phyloP scores from a whole-genome alignment of 768 basidiomycete species.

The Lepiota brunneoincarnata region DNA sequence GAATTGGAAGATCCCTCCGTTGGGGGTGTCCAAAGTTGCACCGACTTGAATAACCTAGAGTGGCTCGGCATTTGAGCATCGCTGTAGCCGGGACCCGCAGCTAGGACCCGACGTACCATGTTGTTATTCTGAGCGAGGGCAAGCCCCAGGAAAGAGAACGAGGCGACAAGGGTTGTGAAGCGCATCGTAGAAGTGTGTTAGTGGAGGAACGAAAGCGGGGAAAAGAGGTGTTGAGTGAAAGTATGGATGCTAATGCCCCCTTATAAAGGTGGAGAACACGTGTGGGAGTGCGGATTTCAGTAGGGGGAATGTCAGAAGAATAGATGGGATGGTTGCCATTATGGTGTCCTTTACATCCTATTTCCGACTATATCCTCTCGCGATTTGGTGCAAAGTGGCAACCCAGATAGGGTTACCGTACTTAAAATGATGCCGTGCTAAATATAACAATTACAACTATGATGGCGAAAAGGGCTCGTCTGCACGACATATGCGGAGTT shows the following conservation, averaged over 20 bases:
- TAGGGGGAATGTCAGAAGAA: neutral
- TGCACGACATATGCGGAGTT: too few species aligned
- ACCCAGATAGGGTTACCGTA: too few species aligned
- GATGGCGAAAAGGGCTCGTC: too few species aligned
- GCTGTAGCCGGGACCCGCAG: neutral
- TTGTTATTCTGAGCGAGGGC: constrained; percentile 9
- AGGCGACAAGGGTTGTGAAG: neutral
- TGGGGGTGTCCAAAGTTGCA: constrained; percentile 15
- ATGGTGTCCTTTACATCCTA: too few species aligned
- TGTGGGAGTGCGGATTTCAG: neutral
- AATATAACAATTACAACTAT: too few species aligned
- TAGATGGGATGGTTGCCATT: neutral
- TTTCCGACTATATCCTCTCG: too few species aligned
- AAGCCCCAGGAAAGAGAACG: constrained; percentile 5
- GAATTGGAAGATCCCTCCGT: constrained; percentile 43
- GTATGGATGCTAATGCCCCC: too few species aligned
- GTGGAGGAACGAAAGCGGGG: too few species aligned
- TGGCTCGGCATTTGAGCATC: neutral
- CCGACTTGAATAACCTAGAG: constrained; percentile 39
- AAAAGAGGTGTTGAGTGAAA: too few species aligned
- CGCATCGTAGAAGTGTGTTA: neutral
- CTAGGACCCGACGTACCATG: neutral
- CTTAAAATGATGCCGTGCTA: too few species aligned
- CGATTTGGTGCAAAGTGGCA: too few species aligned
- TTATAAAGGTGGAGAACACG: constrained; percentile 5